Percentiles rank a stretch among this genome's conserved stretches.
Conservation (phyloP, 78 protist genomes). For the Dictyostelium capitatum region DNA sequence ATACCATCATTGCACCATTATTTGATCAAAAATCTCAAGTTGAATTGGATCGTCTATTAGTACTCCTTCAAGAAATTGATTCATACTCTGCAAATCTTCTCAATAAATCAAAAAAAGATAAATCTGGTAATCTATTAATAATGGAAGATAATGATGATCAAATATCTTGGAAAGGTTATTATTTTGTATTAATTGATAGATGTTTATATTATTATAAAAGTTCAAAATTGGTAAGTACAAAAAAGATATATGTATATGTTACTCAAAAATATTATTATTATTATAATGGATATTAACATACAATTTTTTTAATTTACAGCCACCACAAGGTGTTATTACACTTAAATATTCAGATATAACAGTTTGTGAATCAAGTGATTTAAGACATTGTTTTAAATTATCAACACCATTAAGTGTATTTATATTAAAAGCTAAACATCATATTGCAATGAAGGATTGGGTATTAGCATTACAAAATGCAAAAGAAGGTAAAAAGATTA, state of each 20-base stretch:
- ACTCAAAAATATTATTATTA: neutral
- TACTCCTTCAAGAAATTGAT: conserved; percentile 65
- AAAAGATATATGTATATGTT: neutral
- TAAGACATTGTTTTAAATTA: conserved; percentile 50
- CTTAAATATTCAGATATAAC: conserved; percentile 55
- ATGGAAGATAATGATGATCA: conserved; percentile 74
- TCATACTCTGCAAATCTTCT: conserved; percentile 45
- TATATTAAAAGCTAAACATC: conserved; percentile 70
- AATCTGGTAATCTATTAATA: conserved; percentile 63
- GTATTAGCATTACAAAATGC: neutral
- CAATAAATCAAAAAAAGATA: conserved; percentile 36
- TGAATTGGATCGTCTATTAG: conserved; percentile 49
- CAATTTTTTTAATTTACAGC: conserved; percentile 8
- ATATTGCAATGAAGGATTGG: conserved; percentile 74
- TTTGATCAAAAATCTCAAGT: conserved; percentile 68
- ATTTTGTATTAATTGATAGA: conserved; percentile 48
- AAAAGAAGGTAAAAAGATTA: neutral
- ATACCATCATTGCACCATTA: conserved; percentile 24
- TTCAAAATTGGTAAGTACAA: conserved; percentile 37
- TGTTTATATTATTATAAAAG: conserved; percentile 71
- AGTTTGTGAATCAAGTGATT: conserved; percentile 29
- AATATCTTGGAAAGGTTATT: conserved; percentile 57
- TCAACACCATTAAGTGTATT: conserved; percentile 70
- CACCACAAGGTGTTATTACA: conserved; percentile 84
- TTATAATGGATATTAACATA: neutral